Conservation (phyloP, 768 basidiomycete species). For the Lactifluus pinguis region DNA sequence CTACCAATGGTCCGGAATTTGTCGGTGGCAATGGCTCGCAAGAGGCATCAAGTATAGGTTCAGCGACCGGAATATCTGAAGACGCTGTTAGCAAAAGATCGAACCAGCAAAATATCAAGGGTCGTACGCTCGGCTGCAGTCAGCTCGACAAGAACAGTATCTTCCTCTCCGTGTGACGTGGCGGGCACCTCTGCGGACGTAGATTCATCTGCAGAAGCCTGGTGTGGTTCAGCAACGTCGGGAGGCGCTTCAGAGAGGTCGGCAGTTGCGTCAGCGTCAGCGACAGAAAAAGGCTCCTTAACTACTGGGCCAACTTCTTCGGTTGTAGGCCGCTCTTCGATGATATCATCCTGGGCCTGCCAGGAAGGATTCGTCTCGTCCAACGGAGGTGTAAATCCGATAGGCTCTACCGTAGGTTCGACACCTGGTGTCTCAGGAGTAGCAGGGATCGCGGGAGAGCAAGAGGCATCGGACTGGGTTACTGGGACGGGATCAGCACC, state of each 20-base stretch:
- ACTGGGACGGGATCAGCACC: background rate
- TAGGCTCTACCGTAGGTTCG: background rate
- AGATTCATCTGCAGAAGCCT: background rate
- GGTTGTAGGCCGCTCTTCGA: background rate
- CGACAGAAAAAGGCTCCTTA: background rate
- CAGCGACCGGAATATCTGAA: background rate
- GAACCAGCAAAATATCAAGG: background rate
- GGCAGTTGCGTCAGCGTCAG: background rate
- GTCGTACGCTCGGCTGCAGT: conserved; percentile 2
- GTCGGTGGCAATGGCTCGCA: background rate
- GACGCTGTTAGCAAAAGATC: background rate
- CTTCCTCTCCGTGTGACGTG: background rate
- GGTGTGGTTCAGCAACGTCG: background rate
- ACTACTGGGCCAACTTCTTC: background rate
- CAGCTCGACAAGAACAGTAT: background rate
- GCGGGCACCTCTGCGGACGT: background rate
- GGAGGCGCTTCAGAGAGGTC: background rate
- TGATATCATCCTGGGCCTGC: background rate
- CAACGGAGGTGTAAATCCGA: background rate
- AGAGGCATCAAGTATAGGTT: background rate
- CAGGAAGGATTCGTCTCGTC: background rate
- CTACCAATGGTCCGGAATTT: background rate
- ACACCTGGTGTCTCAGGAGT: background rate
- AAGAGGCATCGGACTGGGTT: background rate
- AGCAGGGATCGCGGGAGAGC: background rate